Evolutionary conservation across 2,329 filamentous ascomycete species (phyloP).

Genomic region (Setomelanomma holmii): DNA sequence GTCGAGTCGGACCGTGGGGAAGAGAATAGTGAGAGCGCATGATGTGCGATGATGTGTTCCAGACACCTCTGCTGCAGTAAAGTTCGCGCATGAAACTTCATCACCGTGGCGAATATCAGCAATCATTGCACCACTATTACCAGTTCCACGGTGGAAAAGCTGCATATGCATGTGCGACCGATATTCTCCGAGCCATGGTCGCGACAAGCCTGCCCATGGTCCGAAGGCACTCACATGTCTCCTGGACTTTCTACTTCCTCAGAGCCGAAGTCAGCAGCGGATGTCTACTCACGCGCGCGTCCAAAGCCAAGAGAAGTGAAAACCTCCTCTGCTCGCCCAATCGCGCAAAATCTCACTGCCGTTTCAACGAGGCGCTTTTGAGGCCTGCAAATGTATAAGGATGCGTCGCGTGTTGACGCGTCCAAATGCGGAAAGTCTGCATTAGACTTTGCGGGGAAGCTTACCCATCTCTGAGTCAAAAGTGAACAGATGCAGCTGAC

Average conservation of each 20-base stretch:
- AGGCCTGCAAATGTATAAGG: background rate
- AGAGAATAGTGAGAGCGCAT: background rate
- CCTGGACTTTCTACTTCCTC: background rate
- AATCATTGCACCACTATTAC: background rate
- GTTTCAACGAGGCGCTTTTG: background rate
- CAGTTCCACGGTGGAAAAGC: background rate
- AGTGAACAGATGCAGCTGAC: background rate
- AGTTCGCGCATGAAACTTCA: background rate
- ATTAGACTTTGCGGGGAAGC: background rate
- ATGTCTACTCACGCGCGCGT: background rate
- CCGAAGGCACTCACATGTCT: background rate
- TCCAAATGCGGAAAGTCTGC: background rate
- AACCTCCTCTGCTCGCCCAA: background rate
- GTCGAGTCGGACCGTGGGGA: background rate
- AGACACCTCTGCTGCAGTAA: background rate
- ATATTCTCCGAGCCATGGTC: background rate
- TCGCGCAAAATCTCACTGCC: background rate
- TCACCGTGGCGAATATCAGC: background rate
- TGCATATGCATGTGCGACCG: background rate
- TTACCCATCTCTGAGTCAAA: background rate
- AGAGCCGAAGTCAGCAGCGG: background rate
- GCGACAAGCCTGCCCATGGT: background rate
- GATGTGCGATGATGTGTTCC: background rate
- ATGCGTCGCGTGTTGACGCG: background rate
- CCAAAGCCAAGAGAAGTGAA: background rate